Conservation (phyloP, 805 yeast genomes). For the Candida nitratophila region DNA sequence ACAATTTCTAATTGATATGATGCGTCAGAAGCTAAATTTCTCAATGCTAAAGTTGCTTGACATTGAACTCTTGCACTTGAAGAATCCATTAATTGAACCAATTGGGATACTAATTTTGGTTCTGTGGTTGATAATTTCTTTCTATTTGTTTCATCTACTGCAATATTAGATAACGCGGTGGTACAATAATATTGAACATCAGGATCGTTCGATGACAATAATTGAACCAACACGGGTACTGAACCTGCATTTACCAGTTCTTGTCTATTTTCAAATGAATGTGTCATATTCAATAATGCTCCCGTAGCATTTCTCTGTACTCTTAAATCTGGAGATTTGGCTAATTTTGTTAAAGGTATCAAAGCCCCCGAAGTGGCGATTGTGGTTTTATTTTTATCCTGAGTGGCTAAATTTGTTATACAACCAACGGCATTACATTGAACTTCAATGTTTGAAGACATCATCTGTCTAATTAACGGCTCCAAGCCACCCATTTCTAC, state of each 20-base stretch:
- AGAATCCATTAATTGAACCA: conserved; percentile 88
- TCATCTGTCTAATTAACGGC: conserved; percentile 95
- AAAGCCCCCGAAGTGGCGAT: conserved; percentile 96
- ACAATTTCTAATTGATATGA: conserved; percentile 95
- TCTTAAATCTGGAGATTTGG: conserved; percentile 88
- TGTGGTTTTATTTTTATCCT: conserved; percentile 92
- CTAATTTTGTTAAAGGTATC: conserved; percentile 88
- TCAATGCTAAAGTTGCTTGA: conserved; percentile 93
- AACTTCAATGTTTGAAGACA: conserved; percentile 93
- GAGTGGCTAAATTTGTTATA: conserved; percentile 95
- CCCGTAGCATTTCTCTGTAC: conserved; percentile 99
- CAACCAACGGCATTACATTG: conserved; percentile 99
- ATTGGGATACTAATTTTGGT: conserved; percentile 81
- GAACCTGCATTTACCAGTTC: conserved; percentile 98
- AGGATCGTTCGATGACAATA: conserved; percentile 80
- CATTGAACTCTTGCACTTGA: conserved; percentile 94
- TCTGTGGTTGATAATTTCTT: conserved; percentile 85
- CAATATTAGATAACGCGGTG: conserved; percentile 93
- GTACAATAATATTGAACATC: conserved; percentile 99
- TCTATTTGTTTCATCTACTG: conserved; percentile 91
- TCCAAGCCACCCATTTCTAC: conserved; percentile 98
- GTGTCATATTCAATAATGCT: conserved; percentile 96
- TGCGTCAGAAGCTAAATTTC: conserved; percentile 94
- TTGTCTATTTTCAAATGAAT: conserved; percentile 90
- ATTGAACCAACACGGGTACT: conserved; percentile 88